Conservation (phyloP, 2,329 filamentous ascomycete genomes). For the Atkinsonella hypoxylon region DNA sequence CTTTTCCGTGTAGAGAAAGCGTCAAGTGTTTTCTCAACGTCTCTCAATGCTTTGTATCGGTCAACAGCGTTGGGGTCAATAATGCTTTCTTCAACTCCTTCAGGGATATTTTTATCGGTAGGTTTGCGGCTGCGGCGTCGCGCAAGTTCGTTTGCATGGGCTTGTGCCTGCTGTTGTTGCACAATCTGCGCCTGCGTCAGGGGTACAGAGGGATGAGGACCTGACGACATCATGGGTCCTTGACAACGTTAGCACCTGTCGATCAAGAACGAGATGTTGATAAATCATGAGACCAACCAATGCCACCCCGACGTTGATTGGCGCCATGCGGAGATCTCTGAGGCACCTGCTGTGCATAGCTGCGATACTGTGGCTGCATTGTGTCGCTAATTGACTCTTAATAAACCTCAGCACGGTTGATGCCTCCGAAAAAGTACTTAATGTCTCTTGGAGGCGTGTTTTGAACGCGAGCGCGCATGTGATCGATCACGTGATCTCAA, state of each 20-base stretch:
- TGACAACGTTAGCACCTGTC: constrained; percentile 8
- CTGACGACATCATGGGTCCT: constrained; percentile 46
- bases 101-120: constrained; percentile 88
- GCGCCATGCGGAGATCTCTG: constrained; percentile 36
- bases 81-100: constrained; percentile 72
- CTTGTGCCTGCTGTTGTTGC: constrained; percentile 38
- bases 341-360: constrained; percentile 37
- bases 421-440: not conserved
- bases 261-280: not conserved
- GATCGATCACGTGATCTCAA: not conserved
- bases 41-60: constrained; percentile 73
- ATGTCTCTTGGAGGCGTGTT: no score
- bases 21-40: constrained; percentile 79
- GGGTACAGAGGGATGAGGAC: constrained; percentile 37
- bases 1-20: constrained; percentile 90
- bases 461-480: not conserved
- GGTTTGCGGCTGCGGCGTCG: constrained; percentile 80
- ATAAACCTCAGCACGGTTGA: not conserved
- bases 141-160: constrained; percentile 50
- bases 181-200: constrained; percentile 42
- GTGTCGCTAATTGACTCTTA: constrained; percentile 9
- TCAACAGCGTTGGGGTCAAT: constrained; percentile 66
- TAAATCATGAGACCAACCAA: constrained; percentile 28
- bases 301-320: constrained; percentile 39
- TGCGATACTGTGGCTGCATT: constrained; percentile 43